Conservation (phyloP, 148 eudicot genomes). For the Rhododendron vialii region DNA sequence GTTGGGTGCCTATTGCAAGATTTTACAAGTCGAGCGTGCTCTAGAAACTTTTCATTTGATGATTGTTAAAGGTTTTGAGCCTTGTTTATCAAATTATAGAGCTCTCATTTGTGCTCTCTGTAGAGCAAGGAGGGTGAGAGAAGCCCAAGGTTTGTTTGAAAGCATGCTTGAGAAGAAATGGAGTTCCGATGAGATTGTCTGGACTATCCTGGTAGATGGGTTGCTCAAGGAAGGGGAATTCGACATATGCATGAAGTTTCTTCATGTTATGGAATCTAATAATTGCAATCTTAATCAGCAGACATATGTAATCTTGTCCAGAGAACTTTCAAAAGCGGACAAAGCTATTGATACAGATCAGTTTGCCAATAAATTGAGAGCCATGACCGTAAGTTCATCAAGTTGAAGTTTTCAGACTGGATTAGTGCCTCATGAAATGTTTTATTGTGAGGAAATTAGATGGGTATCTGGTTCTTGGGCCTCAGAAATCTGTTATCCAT, state of each 20-base stretch:
- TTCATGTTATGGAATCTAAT: slow-evolving; percentile 48
- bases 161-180: slow-evolving; percentile 46
- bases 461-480: not conserved
- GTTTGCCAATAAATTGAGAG: slow-evolving; percentile 25
- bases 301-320: slow-evolving; percentile 43
- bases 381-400: slow-evolving; percentile 4
- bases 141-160: slow-evolving; percentile 48
- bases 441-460: not conserved
- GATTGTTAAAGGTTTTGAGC: slow-evolving; percentile 32
- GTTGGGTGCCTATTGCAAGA: slow-evolving; percentile 44
- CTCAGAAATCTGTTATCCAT: not conserved
- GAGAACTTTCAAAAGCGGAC: slow-evolving; percentile 51
- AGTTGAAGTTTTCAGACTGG: not conserved
- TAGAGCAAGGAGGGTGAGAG: slow-evolving; percentile 27
- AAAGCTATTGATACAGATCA: slow-evolving; percentile 20
- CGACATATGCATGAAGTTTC: slow-evolving; percentile 41
- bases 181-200: slow-evolving; percentile 66
- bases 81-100: slow-evolving; percentile 42
- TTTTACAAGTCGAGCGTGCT: slow-evolving; percentile 49
- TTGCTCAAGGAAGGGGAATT: slow-evolving; percentile 47
- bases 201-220: slow-evolving; percentile 68
- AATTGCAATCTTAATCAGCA: slow-evolving; percentile 33
- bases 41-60: slow-evolving; percentile 38
- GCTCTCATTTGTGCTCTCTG: slow-evolving; percentile 49
- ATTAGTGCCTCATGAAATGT: not conserved